Percentiles rank a stretch among this genome's conserved stretches.
Evolutionary conservation across 2,329 filamentous ascomycete species (phyloP).

Genomic region (Cytospora piceae): DNA sequence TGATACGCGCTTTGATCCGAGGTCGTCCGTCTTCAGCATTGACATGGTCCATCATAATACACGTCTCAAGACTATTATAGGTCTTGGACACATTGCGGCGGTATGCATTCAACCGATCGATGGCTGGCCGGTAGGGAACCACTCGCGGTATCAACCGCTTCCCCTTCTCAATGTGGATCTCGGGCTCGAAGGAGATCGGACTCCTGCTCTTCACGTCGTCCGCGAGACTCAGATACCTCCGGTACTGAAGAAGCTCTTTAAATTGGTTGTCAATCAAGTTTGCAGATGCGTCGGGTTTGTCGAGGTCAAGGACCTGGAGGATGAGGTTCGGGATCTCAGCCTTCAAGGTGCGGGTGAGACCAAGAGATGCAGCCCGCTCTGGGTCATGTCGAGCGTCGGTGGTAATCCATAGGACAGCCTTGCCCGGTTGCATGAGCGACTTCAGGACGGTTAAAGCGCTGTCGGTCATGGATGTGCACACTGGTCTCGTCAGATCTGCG

Average conservation of each 20-base stretch:
- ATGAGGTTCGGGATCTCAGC: slow-evolving; percentile 40
- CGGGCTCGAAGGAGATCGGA: slow-evolving; percentile 40
- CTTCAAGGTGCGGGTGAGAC: slow-evolving; percentile 39
- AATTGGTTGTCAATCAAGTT: background rate
- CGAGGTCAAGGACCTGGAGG: slow-evolving; percentile 40
- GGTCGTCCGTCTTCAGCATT: slow-evolving; percentile 28
- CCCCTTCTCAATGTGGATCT: slow-evolving; percentile 44
- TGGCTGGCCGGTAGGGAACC: slow-evolving; percentile 43
- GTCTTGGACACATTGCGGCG: slow-evolving; percentile 41
- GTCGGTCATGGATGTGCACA: slow-evolving; percentile 42
- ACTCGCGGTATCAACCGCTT: slow-evolving; percentile 44
- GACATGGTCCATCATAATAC: slow-evolving; percentile 35
- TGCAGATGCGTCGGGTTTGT: slow-evolving; percentile 15
- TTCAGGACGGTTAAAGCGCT: slow-evolving; percentile 36
- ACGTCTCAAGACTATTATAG: slow-evolving; percentile 41
- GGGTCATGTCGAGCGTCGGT: slow-evolving; percentile 33
- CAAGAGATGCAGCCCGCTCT: slow-evolving; percentile 39
- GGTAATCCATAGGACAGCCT: slow-evolving; percentile 41
- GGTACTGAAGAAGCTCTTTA: background rate
- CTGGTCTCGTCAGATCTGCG: slow-evolving; percentile 41
- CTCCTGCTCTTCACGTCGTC: slow-evolving; percentile 8
- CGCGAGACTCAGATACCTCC: background rate
- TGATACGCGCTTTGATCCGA: slow-evolving; percentile 33
- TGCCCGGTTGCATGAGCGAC: slow-evolving; percentile 36
- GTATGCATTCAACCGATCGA: slow-evolving; percentile 44